phyloP scores from a whole-genome alignment of 169 alveolate species.

The Plasmodium blacklocki region DNA sequence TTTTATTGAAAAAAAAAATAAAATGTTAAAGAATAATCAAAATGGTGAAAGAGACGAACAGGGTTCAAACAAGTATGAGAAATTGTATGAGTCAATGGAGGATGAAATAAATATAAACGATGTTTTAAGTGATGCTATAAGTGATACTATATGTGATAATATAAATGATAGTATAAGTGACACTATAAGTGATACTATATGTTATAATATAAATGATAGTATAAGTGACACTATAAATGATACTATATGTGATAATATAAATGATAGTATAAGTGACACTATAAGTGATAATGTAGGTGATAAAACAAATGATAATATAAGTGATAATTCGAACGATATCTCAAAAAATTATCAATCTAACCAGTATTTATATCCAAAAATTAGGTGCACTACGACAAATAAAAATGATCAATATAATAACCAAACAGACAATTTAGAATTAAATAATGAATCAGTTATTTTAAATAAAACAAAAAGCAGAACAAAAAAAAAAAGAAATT shows the following conservation, averaged over 20 bases:
- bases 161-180: not conserved
- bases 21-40: not conserved
- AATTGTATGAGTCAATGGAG: not conserved
- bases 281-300: not conserved
- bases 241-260: not conserved
- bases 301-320: not conserved
- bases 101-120: conserved; percentile 9
- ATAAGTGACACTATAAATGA: not conserved
- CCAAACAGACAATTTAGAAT: not conserved
- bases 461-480: conserved; percentile 14
- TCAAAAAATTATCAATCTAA: too few species aligned
- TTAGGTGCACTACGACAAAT: not conserved
- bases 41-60: too few species aligned
- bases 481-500: conserved; percentile 37
- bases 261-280: not conserved
- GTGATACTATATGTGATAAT: not conserved
- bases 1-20: conserved; percentile 40
- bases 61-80: too few species aligned
- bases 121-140: conserved; percentile 8
- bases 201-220: not conserved
- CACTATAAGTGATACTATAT: too few species aligned
- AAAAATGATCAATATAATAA: not conserved
- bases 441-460: not conserved
- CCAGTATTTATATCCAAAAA: not conserved
- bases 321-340: not conserved